Percentiles rank a stretch among this genome's conserved stretches.
phyloP scores from a whole-genome alignment of 2,329 filamentous ascomycete genomes.

The Alternaria ethzedia region DNA sequence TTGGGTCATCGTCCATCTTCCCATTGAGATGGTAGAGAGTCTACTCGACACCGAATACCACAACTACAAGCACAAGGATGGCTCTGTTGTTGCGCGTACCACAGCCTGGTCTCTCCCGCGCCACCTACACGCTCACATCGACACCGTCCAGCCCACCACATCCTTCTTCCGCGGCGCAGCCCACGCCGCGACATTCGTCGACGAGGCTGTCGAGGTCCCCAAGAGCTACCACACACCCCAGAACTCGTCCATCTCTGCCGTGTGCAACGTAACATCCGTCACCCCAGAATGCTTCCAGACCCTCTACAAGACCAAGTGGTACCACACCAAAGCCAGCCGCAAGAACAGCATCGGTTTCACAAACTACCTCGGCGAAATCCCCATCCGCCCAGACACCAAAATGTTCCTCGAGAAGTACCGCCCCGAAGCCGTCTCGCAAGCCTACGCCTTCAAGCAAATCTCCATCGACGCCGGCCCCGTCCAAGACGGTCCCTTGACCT shows the following conservation, averaged over 20 bases:
- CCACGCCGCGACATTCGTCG: constrained; percentile 32
- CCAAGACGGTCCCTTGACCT: constrained; percentile 52
- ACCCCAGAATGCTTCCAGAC: constrained; percentile 62
- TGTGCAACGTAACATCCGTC: constrained; percentile 60
- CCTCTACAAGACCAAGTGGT: constrained; percentile 62
- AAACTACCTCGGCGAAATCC: constrained; percentile 58
- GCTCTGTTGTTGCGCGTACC: constrained; percentile 59
- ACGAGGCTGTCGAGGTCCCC: constrained; percentile 30
- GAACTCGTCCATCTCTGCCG: constrained; percentile 43
- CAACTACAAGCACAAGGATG: constrained; percentile 62
- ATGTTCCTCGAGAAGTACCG: constrained; percentile 63
- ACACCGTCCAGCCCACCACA: constrained; percentile 66
- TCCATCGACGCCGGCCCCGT: constrained; percentile 63
- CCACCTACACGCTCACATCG: constrained; percentile 64
- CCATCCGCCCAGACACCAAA: constrained; percentile 62
- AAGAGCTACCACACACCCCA: constrained; percentile 35
- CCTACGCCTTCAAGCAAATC: constrained; percentile 63
- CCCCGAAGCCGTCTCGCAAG: constrained; percentile 55
- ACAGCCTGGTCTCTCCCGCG: constrained; percentile 64
- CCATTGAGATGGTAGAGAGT: constrained; percentile 59
- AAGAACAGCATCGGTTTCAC: constrained; percentile 57
- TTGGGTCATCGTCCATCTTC: constrained; percentile 62
- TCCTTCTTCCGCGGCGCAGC: constrained; percentile 56
- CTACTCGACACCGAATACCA: constrained; percentile 59
- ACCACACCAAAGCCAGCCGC: constrained; percentile 53